phyloP scores from a whole-genome alignment of 139 green algal species.

The Chlamydomonas sp. region DNA sequence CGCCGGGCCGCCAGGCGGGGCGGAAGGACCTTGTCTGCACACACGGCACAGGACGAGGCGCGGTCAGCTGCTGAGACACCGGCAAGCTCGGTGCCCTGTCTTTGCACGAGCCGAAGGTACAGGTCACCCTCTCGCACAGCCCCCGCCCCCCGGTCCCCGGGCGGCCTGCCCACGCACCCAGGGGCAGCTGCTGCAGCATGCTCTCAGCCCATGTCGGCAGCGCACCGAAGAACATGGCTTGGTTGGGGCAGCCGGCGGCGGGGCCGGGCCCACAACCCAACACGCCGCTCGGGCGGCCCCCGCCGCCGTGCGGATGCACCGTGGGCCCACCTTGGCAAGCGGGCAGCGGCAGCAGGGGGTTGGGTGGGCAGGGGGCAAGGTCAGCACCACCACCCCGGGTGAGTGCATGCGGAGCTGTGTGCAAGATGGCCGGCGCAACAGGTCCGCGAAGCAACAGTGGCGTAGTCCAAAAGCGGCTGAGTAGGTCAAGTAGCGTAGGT shows the following conservation, averaged over 20 bases:
- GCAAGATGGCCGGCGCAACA: too few relatives aligned
- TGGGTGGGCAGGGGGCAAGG: too few relatives aligned
- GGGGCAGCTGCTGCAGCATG: constrained; percentile 1
- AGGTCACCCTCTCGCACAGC: neutral
- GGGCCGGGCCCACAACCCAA: neutral
- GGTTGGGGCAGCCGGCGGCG: constrained; percentile 11
- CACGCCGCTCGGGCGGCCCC: too few relatives aligned
- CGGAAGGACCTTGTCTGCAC: constrained; percentile 1
- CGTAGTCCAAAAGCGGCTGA: too few relatives aligned
- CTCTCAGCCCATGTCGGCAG: constrained; percentile 25
- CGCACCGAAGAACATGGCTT: constrained; percentile 41
- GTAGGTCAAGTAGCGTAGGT: too few relatives aligned
- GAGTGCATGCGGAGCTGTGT: too few relatives aligned
- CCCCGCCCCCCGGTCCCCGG: neutral
- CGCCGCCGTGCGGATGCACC: neutral
- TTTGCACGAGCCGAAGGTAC: neutral
- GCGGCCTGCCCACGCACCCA: neutral
- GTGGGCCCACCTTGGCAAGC: too few relatives aligned
- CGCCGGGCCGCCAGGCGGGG: neutral
- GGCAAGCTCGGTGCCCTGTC: neutral
- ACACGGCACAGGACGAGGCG: neutral
- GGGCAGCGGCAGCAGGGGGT: too few relatives aligned
- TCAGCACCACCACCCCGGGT: too few relatives aligned
- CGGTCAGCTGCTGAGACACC: neutral
- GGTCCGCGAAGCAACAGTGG: too few relatives aligned